Evolutionary conservation across 1,284 basidiomycete genomes (phyloP).

Genomic region (Naganishia cerealis): DNA sequence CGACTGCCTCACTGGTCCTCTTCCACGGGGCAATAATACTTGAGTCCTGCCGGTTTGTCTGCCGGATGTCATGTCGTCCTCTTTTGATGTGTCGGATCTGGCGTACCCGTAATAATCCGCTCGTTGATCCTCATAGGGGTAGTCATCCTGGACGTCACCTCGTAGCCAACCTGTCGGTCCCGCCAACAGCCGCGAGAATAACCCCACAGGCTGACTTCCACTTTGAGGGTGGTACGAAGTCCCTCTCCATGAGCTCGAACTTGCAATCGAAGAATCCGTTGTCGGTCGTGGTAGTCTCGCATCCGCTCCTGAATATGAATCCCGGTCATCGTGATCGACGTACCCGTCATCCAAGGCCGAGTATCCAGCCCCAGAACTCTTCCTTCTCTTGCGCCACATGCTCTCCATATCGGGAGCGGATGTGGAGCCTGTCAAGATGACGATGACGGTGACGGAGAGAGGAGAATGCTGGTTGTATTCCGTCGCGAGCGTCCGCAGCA

Average conservation of each 20-base stretch:
- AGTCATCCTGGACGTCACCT: not conserved
- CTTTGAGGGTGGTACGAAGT: not conserved
- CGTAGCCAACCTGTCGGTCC: not conserved
- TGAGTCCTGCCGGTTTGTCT: not conserved
- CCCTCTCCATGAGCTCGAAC: not conserved
- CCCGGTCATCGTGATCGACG: not conserved
- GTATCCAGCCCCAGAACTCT: not conserved
- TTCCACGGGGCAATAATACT: constrained; percentile 13
- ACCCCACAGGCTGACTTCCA: not conserved
- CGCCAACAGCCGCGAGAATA: not conserved
- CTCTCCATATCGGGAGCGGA: constrained; percentile 4
- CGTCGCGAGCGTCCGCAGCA: not conserved
- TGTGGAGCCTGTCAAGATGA: no score
- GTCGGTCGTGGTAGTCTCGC: constrained; percentile 4
- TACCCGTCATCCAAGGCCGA: constrained; percentile 9
- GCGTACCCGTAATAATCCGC: constrained; percentile 17
- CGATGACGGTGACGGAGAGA: not conserved
- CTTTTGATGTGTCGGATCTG: not conserved
- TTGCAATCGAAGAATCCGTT: constrained; percentile 14
- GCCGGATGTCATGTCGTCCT: not conserved
- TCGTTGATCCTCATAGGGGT: constrained; percentile 18
- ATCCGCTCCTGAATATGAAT: not conserved
- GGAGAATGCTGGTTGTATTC: not conserved
- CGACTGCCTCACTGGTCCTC: not conserved
- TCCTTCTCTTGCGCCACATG: constrained; percentile 26